Evolutionary conservation across 441 rosid genomes (phyloP).

Genomic region (Flueggea neowawraea): DNA sequence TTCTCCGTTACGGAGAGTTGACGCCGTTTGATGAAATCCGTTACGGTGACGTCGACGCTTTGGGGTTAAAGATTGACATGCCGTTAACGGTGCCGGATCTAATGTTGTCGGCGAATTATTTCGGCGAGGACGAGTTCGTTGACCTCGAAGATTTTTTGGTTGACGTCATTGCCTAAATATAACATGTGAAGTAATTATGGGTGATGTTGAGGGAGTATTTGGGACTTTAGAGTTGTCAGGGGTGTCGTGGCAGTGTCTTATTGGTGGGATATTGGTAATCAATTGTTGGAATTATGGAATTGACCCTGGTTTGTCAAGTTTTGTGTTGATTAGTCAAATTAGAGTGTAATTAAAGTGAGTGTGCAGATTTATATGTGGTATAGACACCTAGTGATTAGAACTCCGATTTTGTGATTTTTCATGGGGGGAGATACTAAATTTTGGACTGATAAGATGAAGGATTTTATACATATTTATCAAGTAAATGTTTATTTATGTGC

Average conservation of each 20-base stretch:
- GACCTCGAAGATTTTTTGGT: conserved; percentile 34
- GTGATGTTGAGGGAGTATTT: not conserved
- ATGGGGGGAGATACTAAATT: no score
- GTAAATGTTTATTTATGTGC: no score
- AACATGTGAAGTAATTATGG: no score
- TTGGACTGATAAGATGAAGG: no score
- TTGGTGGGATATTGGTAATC: not conserved
- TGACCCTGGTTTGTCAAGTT: not conserved
- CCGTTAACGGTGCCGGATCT: conserved; percentile 18
- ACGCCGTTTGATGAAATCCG: conserved; percentile 10
- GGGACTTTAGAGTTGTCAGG: not conserved
- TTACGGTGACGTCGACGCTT: conserved; percentile 21
- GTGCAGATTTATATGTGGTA: conserved; percentile 3
- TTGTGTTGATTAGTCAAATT: conserved; percentile 14
- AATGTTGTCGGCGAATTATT: conserved; percentile 7
- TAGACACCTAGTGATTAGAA: not conserved
- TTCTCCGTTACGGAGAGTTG: conserved; percentile 20
- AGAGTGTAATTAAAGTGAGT: not conserved
- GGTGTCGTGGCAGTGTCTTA: not conserved
- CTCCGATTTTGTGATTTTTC: not conserved
- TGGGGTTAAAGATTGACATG: conserved; percentile 18
- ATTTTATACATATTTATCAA: no score
- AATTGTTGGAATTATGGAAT: not conserved
- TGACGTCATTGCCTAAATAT: conserved; percentile 11
- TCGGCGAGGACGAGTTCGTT: conserved; percentile 17